Evolutionary conservation across 2,329 filamentous ascomycete species (phyloP), one percentile per base, ranked within the genome.

Genomic region (Calonectria multiphialidica): DNA sequence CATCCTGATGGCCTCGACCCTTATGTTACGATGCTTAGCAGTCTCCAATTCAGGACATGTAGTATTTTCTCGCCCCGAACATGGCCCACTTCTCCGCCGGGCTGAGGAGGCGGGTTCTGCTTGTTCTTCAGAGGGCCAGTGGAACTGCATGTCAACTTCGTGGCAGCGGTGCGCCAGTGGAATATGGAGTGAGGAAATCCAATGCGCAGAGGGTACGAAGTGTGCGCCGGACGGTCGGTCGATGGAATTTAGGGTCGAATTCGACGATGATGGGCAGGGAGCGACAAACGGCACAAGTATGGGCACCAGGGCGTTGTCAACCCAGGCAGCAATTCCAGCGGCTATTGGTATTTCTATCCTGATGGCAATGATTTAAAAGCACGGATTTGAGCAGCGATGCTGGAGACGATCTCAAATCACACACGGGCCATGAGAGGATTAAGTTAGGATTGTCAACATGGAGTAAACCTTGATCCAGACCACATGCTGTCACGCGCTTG

Each of bases 131-230:
- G 88, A 90, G 71, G 88, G 88, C n/a, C 84, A 86, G 72, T 90
- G 88, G 88, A 88, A 89, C 80, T 90, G 88, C 82, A 86, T 90
- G 82, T 83, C 82, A 1, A 80, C 75, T 23, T 83, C 81, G 40
- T 90, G 86, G 81, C 88, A 90, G 80, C 84, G 88, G 33, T 90
- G 88, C 76, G 87, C 86, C 3, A 79, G 82, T 12, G 87, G 88
- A 2, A 77, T 70, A 13, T 90, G 88, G 88, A 87, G 84, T 72
- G 80, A 72, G 1, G 82, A 83, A n/a, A 82, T 88, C 45, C 71
- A 83, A 44, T 84, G 84, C 70, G 83, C 88, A 0, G 78, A 79
- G 6, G 87, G 87, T 6, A 89, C 88, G 2, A 77, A 77, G n/a
- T 90, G 88, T 74, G 75, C 75, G 18, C 88, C 88, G 0, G 75